These are phyloP conservation scores for Medicago ruthenica DNA, from an alignment of 306 rosid genomes.

Conservation along the genomic window DNA sequence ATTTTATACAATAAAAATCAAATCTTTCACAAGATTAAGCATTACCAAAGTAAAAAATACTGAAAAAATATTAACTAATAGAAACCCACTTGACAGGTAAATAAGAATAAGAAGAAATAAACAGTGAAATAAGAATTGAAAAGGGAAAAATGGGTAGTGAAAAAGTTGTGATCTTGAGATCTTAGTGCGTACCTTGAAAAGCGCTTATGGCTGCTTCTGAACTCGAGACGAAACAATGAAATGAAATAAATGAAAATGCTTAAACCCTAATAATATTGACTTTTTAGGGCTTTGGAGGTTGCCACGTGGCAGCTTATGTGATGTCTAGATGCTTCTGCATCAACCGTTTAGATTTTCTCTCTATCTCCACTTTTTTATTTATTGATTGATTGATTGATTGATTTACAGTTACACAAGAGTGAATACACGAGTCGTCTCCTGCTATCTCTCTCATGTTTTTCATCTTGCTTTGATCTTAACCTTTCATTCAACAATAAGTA, in stretches of 20 bases:
- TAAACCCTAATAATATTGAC: constrained; percentile 37
- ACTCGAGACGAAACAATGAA: neutral
- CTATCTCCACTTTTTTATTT: too few relatives aligned
- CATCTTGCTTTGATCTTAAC: too few relatives aligned
- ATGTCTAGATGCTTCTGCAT: neutral
- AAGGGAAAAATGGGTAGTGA: neutral
- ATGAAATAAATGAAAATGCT: neutral
- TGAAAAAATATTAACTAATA: neutral
- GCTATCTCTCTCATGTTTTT: too few relatives aligned
- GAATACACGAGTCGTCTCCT: too few relatives aligned
- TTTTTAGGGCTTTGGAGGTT: constrained; percentile 32
- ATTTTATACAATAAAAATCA: constrained; percentile 1
- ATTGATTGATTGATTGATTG: too few relatives aligned
- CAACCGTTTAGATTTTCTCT: constrained; percentile 10
- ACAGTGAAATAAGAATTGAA: constrained; percentile 13
- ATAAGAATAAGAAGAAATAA: neutral
- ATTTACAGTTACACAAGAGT: too few relatives aligned
- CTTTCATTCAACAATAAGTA: too few relatives aligned
- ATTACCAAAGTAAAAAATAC: neutral
- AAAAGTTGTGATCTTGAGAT: constrained; percentile 35
- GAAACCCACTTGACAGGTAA: constrained; percentile 9
- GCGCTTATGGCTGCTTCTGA: neutral
- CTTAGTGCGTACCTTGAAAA: constrained; percentile 29
- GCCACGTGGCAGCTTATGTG: constrained; percentile 25
- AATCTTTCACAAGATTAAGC: constrained; percentile 10